Conservation (phyloP, 2,329 filamentous ascomycete genomes). For the Lachnellula cervina region DNA sequence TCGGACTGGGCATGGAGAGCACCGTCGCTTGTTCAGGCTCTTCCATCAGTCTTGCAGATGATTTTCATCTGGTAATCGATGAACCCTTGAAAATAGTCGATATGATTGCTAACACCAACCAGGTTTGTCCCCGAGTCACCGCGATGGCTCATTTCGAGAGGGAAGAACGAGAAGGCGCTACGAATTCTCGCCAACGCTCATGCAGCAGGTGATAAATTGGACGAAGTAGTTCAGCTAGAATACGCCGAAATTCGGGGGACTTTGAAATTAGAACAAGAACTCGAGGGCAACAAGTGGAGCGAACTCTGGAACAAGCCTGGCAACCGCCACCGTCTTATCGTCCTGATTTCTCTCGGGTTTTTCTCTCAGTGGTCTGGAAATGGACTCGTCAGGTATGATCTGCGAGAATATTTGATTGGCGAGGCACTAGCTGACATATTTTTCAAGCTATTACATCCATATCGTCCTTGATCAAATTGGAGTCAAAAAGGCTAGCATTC, state of each 20-base stretch:
- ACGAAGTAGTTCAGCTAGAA: constrained; percentile 38
- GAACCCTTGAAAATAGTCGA: neutral
- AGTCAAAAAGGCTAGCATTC: constrained; percentile 31
- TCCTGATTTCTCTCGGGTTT: constrained; percentile 47
- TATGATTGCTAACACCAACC: constrained; percentile 10
- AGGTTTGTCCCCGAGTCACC: constrained; percentile 37
- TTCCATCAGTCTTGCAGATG: constrained; percentile 26
- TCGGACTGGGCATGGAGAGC: constrained; percentile 34
- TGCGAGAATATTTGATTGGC: neutral
- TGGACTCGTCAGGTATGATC: constrained; percentile 35
- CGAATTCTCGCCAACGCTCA: constrained; percentile 46
- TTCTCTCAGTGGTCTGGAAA: constrained; percentile 57
- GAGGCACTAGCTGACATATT: constrained; percentile 8
- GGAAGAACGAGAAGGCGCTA: constrained; percentile 45
- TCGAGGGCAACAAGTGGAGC: constrained; percentile 40
- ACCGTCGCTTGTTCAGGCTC: constrained; percentile 30
- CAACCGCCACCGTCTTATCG: constrained; percentile 50
- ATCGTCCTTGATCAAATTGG: constrained; percentile 36
- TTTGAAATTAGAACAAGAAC: constrained; percentile 40
- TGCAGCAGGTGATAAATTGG: constrained; percentile 34
- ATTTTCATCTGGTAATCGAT: constrained; percentile 22
- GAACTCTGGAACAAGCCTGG: constrained; percentile 47
- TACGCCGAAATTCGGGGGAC: constrained; percentile 42
- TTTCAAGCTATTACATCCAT: constrained; percentile 30
- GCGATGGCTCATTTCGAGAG: constrained; percentile 39